Percentiles rank a stretch among this genome's conserved stretches.
phyloP scores from a whole-genome alignment of 805 yeast genomes.

The Ogataea polymorpha region DNA sequence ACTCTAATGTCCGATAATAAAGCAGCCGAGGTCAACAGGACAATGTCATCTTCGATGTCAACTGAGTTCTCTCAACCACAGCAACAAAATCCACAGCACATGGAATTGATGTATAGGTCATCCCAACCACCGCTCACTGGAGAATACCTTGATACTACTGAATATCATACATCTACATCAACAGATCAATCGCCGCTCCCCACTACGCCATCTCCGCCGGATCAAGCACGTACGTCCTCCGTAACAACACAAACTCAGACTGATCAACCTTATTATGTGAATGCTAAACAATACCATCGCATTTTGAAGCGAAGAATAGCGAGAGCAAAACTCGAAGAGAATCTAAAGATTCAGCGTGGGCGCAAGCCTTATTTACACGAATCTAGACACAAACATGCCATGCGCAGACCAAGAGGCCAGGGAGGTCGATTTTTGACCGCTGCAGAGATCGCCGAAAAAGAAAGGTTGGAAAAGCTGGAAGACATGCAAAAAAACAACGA shows the following conservation, averaged over 20 bases:
- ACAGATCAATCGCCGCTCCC: constrained; percentile 23
- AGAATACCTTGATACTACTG: constrained; percentile 20
- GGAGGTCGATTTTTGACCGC: constrained; percentile 97
- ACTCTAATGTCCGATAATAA: constrained; percentile 11
- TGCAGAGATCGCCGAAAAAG: constrained; percentile 77
- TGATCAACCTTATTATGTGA: constrained; percentile 95
- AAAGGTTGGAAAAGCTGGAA: constrained; percentile 36
- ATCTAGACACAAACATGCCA: constrained; percentile 97
- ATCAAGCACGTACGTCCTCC: constrained; percentile 9
- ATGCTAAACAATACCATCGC: constrained; percentile 96
- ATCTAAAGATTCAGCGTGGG: constrained; percentile 80
- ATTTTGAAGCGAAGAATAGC: constrained; percentile 91
- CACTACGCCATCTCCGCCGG: constrained; percentile 20
- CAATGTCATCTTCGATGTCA: constrained; percentile 16
- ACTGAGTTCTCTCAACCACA: constrained; percentile 19
- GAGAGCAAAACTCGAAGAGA: constrained; percentile 88
- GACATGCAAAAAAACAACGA: constrained; percentile 15
- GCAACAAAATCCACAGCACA: constrained; percentile 13
- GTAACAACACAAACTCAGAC: constrained; percentile 18
- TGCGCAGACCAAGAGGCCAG: constrained; percentile 98
- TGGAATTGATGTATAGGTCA: constrained; percentile 14
- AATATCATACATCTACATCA: constrained; percentile 18
- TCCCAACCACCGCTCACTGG: constrained; percentile 14
- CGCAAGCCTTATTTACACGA: constrained; percentile 94
- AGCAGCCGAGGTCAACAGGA: constrained; percentile 8